Base-by-base conservation (phyloP, 163 green algal genomes). In the Chloromonas sp. region DNA sequence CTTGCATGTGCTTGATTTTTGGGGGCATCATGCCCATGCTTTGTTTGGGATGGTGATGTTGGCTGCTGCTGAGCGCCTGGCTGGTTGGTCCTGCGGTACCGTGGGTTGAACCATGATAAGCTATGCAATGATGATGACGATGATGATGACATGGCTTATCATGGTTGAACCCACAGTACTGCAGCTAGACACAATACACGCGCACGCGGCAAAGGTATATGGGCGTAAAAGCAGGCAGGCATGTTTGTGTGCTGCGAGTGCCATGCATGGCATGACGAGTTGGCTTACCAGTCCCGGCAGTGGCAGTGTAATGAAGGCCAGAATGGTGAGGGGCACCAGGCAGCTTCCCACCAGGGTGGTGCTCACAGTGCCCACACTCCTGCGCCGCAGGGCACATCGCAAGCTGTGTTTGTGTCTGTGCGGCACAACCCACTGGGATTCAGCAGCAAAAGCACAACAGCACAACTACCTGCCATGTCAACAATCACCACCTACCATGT, bases 281-380 rank as follows among this genome's bases (percentile, higher is more conserved):
- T 8, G 11, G 14, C 81, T 3, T 79, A 88, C 85, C 86, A 89
- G 71, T 83, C 82, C 86, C 1, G 86, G 86, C 83, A 87, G 81
- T 58, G 86, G 86, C 86, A 89, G 78, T 36, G 36, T 36, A 14
- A 76, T 86, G 83, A 89, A 89, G 58, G 86, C 83, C 0, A 78
- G 15, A 66, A 87, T 89, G 86, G 86, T 87, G 86, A 89, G 86
- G 0, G 86, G 86, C 71, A 89, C 86, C 70, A 89, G 79, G 36
- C 79, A 89, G 1, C 83, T 87, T 58, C 82, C 86, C 58, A 89
- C 86, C 2, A 89, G 58, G 60, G 86, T 87, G 71, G 83, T 86
- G 79, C 83, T 89, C 57, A 89, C 86, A 13, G 83, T 82, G 61
- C 86, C 86, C 58, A 89, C 79, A 61, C 79, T 87, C 60, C 61